These are phyloP conservation scores for Pythium coloratum DNA, from an alignment of 352 stramenopile genomes.

Conservation along the genomic window DNA sequence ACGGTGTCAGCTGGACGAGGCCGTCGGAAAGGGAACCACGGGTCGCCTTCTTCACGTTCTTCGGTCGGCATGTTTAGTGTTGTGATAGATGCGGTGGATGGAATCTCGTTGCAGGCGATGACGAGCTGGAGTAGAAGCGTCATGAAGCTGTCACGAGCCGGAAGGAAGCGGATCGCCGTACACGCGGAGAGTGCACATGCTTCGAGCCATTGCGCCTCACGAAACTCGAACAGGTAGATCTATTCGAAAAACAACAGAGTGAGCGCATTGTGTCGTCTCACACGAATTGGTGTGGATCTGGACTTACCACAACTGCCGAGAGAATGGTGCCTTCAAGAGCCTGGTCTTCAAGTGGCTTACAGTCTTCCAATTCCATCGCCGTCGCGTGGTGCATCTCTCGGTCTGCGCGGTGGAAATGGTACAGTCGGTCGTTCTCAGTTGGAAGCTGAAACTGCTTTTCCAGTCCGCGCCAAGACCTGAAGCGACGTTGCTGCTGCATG, in stretches of 20 bases:
- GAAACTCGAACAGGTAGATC: slow-evolving; percentile 8
- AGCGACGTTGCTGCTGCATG: slow-evolving; percentile 9
- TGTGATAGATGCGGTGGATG: not conserved
- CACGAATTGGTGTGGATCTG: not conserved
- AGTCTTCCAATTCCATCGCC: slow-evolving; percentile 17
- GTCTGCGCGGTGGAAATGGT: slow-evolving; percentile 3
- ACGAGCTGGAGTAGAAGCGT: not conserved
- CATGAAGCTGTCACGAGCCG: not conserved
- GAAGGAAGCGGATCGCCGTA: not conserved
- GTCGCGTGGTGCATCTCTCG: not conserved
- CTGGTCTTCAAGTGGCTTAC: slow-evolving; percentile 16
- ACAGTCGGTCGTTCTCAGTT: slow-evolving; percentile 17
- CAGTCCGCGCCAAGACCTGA: slow-evolving; percentile 12
- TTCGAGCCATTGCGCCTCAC: not conserved
- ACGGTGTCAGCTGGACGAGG: slow-evolving; percentile 15
- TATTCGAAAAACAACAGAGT: not conserved
- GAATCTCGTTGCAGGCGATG: not conserved
- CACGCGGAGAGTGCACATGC: not conserved
- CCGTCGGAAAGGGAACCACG: slow-evolving; percentile 58
- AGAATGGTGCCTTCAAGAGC: slow-evolving; percentile 1
- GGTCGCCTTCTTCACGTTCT: slow-evolving; percentile 21
- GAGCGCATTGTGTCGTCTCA: not conserved
- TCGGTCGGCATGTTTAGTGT: not conserved
- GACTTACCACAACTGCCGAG: slow-evolving; percentile 15
- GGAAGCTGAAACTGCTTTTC: slow-evolving; percentile 6